phyloP scores from a whole-genome alignment of 2,329 filamentous ascomycete species.

The Dothistroma septosporum region DNA sequence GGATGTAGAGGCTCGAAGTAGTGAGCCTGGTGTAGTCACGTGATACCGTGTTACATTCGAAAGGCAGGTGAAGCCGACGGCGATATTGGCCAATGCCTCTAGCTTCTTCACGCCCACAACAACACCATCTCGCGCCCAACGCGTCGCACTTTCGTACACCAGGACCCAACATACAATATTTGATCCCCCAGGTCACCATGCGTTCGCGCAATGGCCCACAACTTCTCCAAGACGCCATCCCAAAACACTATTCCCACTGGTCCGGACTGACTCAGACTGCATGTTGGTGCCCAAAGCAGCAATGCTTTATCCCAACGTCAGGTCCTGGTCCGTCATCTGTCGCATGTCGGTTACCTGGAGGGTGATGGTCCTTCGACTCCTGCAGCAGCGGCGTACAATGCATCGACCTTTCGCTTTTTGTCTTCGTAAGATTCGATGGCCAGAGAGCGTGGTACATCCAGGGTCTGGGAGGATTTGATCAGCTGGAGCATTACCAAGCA shows the following conservation, averaged over 20 bases:
- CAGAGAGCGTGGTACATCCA: neutral
- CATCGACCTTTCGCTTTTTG: neutral
- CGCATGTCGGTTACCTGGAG: neutral
- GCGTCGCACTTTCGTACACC: too few species aligned
- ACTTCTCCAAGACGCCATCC: neutral
- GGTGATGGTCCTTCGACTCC: neutral
- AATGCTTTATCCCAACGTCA: neutral
- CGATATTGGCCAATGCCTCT: too few species aligned
- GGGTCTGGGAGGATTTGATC: neutral
- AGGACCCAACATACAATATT: too few species aligned
- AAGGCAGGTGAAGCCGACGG: too few species aligned
- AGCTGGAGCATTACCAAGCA: too few species aligned
- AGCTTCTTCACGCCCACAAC: neutral
- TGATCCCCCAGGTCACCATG: neutral
- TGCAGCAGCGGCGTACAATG: neutral
- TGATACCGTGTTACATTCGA: too few species aligned
- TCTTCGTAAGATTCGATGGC: neutral
- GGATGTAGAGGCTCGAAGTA: too few species aligned
- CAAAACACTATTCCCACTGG: neutral
- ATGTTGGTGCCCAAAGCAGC: neutral
- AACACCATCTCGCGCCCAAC: neutral
- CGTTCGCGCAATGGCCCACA: neutral
- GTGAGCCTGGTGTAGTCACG: too few species aligned
- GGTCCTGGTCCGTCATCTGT: neutral
- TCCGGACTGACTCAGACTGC: neutral